phyloP scores from a whole-genome alignment of 768 basidiomycete species.

The Podaxis rugospora region DNA sequence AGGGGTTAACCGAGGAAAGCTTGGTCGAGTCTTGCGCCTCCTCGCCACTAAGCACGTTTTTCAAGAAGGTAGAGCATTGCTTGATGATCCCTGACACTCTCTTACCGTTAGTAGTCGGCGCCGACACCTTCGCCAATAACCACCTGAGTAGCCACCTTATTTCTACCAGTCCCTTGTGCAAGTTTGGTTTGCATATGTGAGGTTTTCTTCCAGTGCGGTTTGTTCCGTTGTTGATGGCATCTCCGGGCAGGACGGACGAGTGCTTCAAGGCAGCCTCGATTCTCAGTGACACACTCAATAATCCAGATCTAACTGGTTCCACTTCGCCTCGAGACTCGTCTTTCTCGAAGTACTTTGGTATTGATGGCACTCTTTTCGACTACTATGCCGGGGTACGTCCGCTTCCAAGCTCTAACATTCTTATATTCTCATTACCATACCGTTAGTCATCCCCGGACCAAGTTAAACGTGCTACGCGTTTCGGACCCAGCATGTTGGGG shows the following conservation, averaged over 20 bases:
- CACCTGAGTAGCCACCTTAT: slow-evolving; percentile 27
- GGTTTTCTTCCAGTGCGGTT: neutral
- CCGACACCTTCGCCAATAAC: slow-evolving; percentile 33
- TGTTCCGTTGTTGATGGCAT: neutral
- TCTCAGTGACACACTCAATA: slow-evolving; percentile 31
- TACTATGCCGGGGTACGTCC: slow-evolving; percentile 20
- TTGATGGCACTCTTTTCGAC: slow-evolving; percentile 18
- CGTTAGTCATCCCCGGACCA: neutral
- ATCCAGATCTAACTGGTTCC: slow-evolving; percentile 28
- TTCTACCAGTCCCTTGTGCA: slow-evolving; percentile 21
- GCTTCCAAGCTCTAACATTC: neutral
- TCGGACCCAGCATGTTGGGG: slow-evolving; percentile 30
- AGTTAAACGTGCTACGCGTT: slow-evolving; percentile 16
- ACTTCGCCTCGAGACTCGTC: slow-evolving; percentile 19
- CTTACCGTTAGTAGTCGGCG: slow-evolving; percentile 20
- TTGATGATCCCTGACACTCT: neutral
- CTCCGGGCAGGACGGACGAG: slow-evolving; percentile 16
- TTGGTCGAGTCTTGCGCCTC: slow-evolving; percentile 33
- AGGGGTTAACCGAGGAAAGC: slow-evolving; percentile 30
- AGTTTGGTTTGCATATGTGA: slow-evolving; percentile 23
- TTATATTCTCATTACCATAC: neutral
- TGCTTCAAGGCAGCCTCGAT: slow-evolving; percentile 17
- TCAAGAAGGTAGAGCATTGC: slow-evolving; percentile 20
- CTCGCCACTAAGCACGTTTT: slow-evolving; percentile 38
- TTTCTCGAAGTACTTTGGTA: slow-evolving; percentile 21